phyloP scores from a whole-genome alignment of 352 stramenopile species.

The Pythium aquatile region DNA sequence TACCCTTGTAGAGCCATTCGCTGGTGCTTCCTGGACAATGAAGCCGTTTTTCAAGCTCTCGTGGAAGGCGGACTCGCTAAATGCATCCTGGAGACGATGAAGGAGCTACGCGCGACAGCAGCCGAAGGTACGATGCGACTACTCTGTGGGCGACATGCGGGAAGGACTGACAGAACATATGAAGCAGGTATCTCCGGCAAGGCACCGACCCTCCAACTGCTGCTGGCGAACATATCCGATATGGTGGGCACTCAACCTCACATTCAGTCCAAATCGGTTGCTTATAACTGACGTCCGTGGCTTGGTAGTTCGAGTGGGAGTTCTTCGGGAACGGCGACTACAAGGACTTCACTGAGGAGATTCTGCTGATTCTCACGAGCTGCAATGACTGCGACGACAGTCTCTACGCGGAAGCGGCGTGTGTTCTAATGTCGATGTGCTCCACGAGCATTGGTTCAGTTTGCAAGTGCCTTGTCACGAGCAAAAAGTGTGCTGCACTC shows the following conservation, averaged over 20 bases:
- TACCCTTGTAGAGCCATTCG: constrained; percentile 19
- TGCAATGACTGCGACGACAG: constrained; percentile 28
- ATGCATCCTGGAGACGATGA: constrained; percentile 7
- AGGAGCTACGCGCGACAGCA: constrained; percentile 8
- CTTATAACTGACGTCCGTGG: background rate
- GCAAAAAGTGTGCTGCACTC: background rate
- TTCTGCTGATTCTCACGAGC: constrained; percentile 29
- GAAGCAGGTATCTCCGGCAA: constrained; percentile 3
- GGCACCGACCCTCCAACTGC: constrained; percentile 6
- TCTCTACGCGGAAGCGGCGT: constrained; percentile 30
- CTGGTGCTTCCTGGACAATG: constrained; percentile 21
- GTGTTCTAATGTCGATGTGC: constrained; percentile 36
- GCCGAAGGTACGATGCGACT: background rate
- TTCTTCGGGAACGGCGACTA: constrained; percentile 32
- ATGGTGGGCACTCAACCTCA: constrained; percentile 19
- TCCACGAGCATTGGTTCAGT: constrained; percentile 29
- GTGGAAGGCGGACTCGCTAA: constrained; percentile 15
- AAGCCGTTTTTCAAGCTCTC: constrained; percentile 14
- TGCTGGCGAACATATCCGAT: constrained; percentile 21
- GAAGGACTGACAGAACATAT: background rate
- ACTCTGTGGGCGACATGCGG: too few relatives aligned
- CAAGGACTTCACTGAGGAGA: constrained; percentile 21
- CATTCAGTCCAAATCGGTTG: background rate
- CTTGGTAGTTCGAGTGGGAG: constrained; percentile 40
- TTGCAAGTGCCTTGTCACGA: constrained; percentile 14